Conservation (phyloP, 2,329 filamentous ascomycete genomes). For the Verticillium longisporum region DNA sequence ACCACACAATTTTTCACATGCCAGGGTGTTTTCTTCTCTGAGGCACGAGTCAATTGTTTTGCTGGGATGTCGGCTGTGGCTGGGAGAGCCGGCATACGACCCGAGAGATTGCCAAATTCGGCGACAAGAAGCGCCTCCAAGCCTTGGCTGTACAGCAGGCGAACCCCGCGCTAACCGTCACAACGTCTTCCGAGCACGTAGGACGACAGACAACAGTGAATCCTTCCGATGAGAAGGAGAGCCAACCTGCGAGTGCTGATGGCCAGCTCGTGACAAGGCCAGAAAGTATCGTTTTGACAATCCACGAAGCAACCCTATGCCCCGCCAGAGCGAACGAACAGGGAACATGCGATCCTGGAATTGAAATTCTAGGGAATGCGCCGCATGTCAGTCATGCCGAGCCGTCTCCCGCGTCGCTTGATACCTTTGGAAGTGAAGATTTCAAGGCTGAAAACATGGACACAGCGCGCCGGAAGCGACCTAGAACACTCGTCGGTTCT, state of each 20-base stretch:
- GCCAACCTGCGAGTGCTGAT: too few relatives aligned
- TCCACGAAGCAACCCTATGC: too few relatives aligned
- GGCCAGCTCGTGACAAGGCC: too few relatives aligned
- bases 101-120: slow-evolving; percentile 52
- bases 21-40: too few relatives aligned
- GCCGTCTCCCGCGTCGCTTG: not conserved
- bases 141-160: slow-evolving; percentile 7
- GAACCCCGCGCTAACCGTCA: not conserved
- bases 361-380: too few relatives aligned
- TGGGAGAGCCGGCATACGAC: slow-evolving; percentile 58
- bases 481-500: slow-evolving; percentile 46
- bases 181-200: too few relatives aligned
- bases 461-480: slow-evolving; percentile 3
- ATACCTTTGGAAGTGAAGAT: not conserved
- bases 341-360: too few relatives aligned
- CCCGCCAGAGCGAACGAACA: too few relatives aligned
- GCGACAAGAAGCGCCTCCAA: slow-evolving; percentile 25
- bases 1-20: too few relatives aligned
- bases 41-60: slow-evolving; percentile 23
- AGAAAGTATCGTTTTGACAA: too few relatives aligned
- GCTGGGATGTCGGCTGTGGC: slow-evolving; percentile 57
- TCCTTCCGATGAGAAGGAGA: too few relatives aligned
- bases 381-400: not conserved
- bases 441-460: not conserved
- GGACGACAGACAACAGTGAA: too few relatives aligned